These are phyloP conservation scores for Hanseniaspora mollemarum DNA, from an alignment of 805 yeast species.

Conservation along the genomic window DNA sequence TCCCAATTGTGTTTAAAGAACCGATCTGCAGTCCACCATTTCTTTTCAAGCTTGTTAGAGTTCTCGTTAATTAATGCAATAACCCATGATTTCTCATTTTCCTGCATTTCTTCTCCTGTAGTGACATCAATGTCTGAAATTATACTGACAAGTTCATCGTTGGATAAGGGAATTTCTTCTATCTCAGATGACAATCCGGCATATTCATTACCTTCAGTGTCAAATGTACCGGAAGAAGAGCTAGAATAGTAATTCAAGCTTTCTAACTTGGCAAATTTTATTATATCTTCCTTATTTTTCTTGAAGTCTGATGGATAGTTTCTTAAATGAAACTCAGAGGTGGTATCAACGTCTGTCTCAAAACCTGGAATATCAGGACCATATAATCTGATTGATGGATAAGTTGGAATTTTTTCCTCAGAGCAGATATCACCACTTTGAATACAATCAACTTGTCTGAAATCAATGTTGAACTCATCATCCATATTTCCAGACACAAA, in stretches of 20 bases:
- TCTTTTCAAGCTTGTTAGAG: not conserved
- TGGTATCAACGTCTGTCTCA: conserved; percentile 26
- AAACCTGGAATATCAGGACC: conserved; percentile 38
- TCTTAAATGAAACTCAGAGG: conserved; percentile 3
- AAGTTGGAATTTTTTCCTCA: conserved; percentile 49
- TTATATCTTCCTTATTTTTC: conserved; percentile 40
- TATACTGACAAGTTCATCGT: conserved; percentile 36
- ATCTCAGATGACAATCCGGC: not conserved
- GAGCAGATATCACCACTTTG: conserved; percentile 77
- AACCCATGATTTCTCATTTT: conserved; percentile 34
- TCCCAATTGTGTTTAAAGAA: conserved; percentile 47
- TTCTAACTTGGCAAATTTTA: conserved; percentile 44
- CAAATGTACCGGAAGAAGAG: conserved; percentile 17
- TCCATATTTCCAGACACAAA: conserved; percentile 31
- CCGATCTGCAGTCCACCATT: conserved; percentile 1
- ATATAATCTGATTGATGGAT: conserved; percentile 63
- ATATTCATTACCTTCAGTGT: conserved; percentile 21
- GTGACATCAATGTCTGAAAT: conserved; percentile 38
- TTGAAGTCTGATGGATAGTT: conserved; percentile 37
- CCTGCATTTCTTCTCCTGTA: conserved; percentile 2
- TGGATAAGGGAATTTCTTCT: conserved; percentile 24
- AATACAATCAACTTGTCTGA: conserved; percentile 77
- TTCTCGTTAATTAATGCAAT: conserved; percentile 1
- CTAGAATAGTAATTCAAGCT: conserved; percentile 35
- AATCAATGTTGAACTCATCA: conserved; percentile 32